Evolutionary conservation across 2,329 filamentous ascomycete genomes (phyloP), one percentile per base, ranked within the genome.

Genomic region (Phaeosphaeria sp.): DNA sequence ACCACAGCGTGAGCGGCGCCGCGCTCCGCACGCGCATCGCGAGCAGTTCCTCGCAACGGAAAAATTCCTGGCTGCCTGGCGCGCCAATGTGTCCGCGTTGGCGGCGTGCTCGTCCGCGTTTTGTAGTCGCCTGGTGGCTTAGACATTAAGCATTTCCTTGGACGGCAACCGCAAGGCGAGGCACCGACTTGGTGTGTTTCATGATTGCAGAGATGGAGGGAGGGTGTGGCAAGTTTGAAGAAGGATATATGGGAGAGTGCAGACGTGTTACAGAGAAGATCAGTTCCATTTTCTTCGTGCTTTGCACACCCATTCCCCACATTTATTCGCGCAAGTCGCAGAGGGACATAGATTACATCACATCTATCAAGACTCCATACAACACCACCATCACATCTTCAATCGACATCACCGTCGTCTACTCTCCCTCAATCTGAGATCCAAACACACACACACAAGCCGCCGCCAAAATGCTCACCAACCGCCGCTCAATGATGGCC

Each of bases 401-500:
- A n/a, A n/a, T n/a, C n/a, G n/a, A n/a, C n/a, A n/a, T n/a, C n/a
- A n/a, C n/a, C n/a, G n/a, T n/a, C n/a, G n/a, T 21, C 21, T 39
- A 20, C 20, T 39, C 40, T 30, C n/a, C n/a, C 27, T 48, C 44
- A 11, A 30, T 53, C 42, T 24, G 15, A 48, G 11, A 24, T 33
- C 18, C 44, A 39, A 30, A 44, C 27, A 30, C 39, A 42, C 53
- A 17, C 22, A 48, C 13, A 36, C 46, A 33, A 39, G 51, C 25
- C 24, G 42, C 21, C 20, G 50, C 22, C 44, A 69, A 49, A 21
- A 74, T 75, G 71, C 66, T 76, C 59, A 76, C 73, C 56, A 76
- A 76, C 60, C 72, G 72, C 54, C 72, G 71, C 57, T 75, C 72
- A 15, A 72, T 76, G 73, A 71, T 72, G 57, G 61, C 71, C n/a